Evolutionary conservation across 2,329 filamentous ascomycete genomes (phyloP), one percentile per base, ranked within the genome.

Genomic region (Penicillium brevicompactum): DNA sequence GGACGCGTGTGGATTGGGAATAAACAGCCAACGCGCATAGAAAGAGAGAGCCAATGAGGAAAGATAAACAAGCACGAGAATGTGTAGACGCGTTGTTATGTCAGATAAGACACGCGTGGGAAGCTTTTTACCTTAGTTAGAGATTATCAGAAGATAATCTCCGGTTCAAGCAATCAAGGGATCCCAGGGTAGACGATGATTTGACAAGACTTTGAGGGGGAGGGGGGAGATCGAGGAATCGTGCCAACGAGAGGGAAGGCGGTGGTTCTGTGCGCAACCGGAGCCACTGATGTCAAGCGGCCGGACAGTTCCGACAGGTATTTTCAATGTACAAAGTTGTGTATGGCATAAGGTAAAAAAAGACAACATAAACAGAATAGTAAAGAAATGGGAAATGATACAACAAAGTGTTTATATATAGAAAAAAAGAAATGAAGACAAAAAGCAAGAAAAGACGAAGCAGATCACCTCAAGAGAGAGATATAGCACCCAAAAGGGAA

Each of bases 41-140:
- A 24, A 16, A 21, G 49, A 24, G n/a, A 21, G 49, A 51, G 49
- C 61, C 59, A 63, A 65, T 62, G 41, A 53, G 45, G 42, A 56
- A 40, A 31, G 51, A 53, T 37, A 37, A 37, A 37, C 22, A 44
- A n/a, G 24, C 11, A 42, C 14, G 42, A 42, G n/a, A 34, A 21
- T 31, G 51, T 49, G 45, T 53, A 49, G 59, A 62, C 53, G 62
- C 57, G 60, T 65, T 63, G 58, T 66, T 64, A 61, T 61, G 56
- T 40, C 56, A 63, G 46, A 47, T 51, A 49, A 54, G 46, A 49
- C 41, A 53, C 52, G 62, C 60, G 60, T 63, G 60, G 61, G 57
- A 61, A 56, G 54, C 49, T 57, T 40, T 42, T 52, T 61, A 59
- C 55, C 60, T 55, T 53, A 45, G 53, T 47, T 40, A 46, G 24